A percentile compares a stretch with the other conserved stretches of the same genome.
Evolutionary conservation across 2,329 filamentous ascomycete genomes (phyloP).

Genomic region (Fusarium austroafricanum): DNA sequence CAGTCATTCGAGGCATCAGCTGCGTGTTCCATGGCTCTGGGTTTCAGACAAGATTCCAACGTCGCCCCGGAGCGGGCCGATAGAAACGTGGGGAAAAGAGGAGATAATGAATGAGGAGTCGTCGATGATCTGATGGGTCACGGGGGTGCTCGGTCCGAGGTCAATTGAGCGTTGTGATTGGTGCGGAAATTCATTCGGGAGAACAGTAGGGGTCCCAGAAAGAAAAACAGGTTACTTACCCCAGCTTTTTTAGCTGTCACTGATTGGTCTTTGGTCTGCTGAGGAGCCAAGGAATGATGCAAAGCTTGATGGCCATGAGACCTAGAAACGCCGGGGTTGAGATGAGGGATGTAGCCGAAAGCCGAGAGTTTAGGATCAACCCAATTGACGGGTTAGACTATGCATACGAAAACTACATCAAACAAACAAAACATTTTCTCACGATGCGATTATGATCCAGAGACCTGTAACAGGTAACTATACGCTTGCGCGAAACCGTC

Average conservation of each 20-base stretch:
- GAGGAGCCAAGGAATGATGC: conserved; percentile 2
- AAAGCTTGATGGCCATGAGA: conserved; percentile 33
- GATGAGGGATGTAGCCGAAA: no score
- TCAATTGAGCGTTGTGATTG: conserved; percentile 19
- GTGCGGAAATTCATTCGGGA: conserved; percentile 19
- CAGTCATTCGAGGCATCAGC: conserved; percentile 43
- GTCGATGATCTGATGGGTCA: conserved; percentile 17
- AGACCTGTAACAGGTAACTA: no score
- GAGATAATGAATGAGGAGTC: conserved; percentile 27
- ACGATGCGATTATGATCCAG: no score
- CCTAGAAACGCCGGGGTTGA: conserved; percentile 1
- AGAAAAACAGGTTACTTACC: not conserved
- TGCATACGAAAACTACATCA: not conserved
- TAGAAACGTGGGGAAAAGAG: conserved; percentile 34
- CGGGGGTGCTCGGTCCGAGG: conserved; percentile 33
- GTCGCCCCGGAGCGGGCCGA: conserved; percentile 52
- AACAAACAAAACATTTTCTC: not conserved
- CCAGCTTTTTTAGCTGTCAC: conserved; percentile 3
- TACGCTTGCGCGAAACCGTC: no score
- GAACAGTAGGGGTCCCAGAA: not conserved
- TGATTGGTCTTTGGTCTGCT: conserved; percentile 17
- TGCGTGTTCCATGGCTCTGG: conserved; percentile 44
- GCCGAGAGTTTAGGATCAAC: no score
- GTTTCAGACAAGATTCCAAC: conserved; percentile 7
- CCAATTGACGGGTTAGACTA: not conserved